phyloP scores from a whole-genome alignment of 2,329 filamentous ascomycete species.

The Alternaria triticimaculans region DNA sequence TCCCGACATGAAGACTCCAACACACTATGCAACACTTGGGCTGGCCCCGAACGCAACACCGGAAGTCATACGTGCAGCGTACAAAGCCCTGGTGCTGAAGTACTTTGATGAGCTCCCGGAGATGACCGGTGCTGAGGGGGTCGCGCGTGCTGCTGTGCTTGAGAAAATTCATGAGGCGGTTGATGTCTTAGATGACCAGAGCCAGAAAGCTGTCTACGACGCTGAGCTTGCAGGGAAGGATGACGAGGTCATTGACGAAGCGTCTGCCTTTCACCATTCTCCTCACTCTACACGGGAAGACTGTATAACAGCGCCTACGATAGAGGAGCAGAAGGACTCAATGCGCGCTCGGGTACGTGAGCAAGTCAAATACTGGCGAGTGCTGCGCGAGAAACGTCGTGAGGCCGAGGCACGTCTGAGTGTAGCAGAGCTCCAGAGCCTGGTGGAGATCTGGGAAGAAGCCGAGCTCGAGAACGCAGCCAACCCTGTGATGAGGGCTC shows the following conservation, averaged over 20 bases:
- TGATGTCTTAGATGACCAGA: conserved; percentile 22
- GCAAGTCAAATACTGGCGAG: conserved; percentile 18
- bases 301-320: conserved; percentile 12
- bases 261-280: conserved; percentile 11
- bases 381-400: conserved; percentile 16
- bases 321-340: conserved; percentile 15
- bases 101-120: conserved; percentile 21
- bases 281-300: neutral
- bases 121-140: conserved; percentile 14
- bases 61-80: conserved; percentile 25
- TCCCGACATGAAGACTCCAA: conserved; percentile 7
- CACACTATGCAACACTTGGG: conserved; percentile 24
- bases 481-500: conserved; percentile 11
- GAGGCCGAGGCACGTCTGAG: conserved; percentile 12
- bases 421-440: conserved; percentile 10
- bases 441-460: conserved; percentile 21
- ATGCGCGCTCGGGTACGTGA: conserved; percentile 17
- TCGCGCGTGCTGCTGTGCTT: conserved; percentile 12
- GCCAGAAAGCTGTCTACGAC: conserved; percentile 24
- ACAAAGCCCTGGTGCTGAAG: conserved; percentile 23
- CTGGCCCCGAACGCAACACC: conserved; percentile 18
- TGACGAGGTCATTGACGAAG: neutral
- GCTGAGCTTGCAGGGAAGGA: conserved; percentile 13
- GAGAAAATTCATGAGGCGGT: conserved; percentile 22
- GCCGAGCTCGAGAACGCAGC: conserved; percentile 15